phyloP scores from a whole-genome alignment of 1,284 basidiomycete species.

The Gomphus bonarii region DNA sequence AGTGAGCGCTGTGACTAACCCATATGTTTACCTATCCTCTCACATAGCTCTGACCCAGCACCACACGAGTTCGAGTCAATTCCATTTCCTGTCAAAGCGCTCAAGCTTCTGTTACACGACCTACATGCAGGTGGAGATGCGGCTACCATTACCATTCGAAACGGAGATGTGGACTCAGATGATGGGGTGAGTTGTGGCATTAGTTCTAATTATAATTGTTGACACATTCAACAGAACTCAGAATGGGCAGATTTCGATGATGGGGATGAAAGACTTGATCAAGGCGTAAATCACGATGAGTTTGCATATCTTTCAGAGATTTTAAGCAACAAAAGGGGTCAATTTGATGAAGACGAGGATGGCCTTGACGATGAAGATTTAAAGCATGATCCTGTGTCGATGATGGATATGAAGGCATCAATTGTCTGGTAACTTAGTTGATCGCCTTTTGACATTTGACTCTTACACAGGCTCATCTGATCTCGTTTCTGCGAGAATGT shows the following conservation, averaged over 20 bases:
- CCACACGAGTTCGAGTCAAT: conserved; percentile 82
- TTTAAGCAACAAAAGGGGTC: conserved; percentile 50
- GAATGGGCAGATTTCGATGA: conserved; percentile 65
- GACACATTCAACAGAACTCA: conserved; percentile 46
- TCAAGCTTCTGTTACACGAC: conserved; percentile 84
- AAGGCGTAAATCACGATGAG: conserved; percentile 51
- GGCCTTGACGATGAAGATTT: conserved; percentile 78
- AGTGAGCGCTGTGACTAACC: conserved; percentile 41
- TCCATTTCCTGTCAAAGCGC: conserved; percentile 82
- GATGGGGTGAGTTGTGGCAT: conserved; percentile 51
- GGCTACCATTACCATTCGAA: conserved; percentile 46
- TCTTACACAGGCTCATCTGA: conserved; percentile 48
- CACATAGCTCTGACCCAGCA: conserved; percentile 30
- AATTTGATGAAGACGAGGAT: conserved; percentile 44
- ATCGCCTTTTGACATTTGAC: conserved; percentile 10
- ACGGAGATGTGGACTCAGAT: conserved; percentile 56
- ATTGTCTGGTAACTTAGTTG: background rate
- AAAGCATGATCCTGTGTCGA: conserved; percentile 76
- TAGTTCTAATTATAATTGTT: conserved; percentile 8
- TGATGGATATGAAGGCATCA: conserved; percentile 80
- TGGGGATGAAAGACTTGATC: conserved; percentile 44
- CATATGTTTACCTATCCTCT: conserved; percentile 13
- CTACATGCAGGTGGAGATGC: conserved; percentile 65
- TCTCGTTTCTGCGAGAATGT: conserved; percentile 60
- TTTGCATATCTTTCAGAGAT: conserved; percentile 60